A percentile compares a stretch with the other conserved stretches of the same genome.
Evolutionary conservation across 106 monocot genomes (phyloP).

Genomic region (Cymbidium sinense): DNA sequence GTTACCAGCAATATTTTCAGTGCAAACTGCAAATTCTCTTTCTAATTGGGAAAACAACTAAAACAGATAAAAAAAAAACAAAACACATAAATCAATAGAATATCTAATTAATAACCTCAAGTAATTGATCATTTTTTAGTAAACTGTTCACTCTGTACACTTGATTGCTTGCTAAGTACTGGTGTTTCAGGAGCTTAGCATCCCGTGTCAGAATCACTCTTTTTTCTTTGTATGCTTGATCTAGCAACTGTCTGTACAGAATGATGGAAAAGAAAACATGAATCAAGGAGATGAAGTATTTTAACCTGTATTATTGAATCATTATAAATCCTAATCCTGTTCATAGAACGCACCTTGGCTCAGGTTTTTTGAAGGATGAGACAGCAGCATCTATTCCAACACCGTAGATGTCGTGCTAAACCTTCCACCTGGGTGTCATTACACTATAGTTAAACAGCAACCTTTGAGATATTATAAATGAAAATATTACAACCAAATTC

Average conservation of each 20-base stretch:
- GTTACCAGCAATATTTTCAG: not conserved
- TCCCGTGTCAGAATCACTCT: slow-evolving; percentile 81
- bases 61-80: not conserved
- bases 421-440: slow-evolving; percentile 69
- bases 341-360: slow-evolving; percentile 51
- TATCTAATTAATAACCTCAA: slow-evolving; percentile 52
- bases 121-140: slow-evolving; percentile 93
- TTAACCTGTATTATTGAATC: not conserved
- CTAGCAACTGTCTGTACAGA: slow-evolving; percentile 52
- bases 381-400: slow-evolving; percentile 96
- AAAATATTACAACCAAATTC: not conserved
- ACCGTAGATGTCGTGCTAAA: slow-evolving; percentile 81
- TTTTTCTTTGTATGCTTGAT: slow-evolving; percentile 91
- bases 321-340: not conserved
- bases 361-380: slow-evolving; percentile 72
- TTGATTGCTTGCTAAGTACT: slow-evolving; percentile 72
- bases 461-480: not conserved
- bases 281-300: not conserved
- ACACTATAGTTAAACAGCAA: not conserved
- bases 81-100: not conserved
- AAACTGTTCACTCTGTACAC: slow-evolving; percentile 79
- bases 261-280: slow-evolving; percentile 2
- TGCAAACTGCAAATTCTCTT: not conserved
- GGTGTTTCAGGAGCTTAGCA: slow-evolving; percentile 77
- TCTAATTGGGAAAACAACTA: not conserved